Evolutionary conservation across 441 rosid species (phyloP).

Genomic region (Aquilaria agallochum): DNA sequence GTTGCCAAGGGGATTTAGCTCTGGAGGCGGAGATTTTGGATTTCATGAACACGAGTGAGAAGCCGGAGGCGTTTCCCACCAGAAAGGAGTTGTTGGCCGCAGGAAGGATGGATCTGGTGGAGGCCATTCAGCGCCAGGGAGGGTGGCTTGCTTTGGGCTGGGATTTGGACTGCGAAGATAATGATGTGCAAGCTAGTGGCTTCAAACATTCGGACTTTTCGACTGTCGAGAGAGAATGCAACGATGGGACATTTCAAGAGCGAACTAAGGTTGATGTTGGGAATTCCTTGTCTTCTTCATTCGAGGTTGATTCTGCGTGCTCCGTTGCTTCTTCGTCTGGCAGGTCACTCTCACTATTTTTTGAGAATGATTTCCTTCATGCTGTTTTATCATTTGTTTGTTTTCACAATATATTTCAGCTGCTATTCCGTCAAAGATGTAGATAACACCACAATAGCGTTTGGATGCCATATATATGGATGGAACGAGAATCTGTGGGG

Average conservation of each 20-base stretch:
- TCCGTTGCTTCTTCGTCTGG: slow-evolving; percentile 42
- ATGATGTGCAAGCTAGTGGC: slow-evolving; percentile 13
- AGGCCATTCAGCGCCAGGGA: slow-evolving; percentile 52
- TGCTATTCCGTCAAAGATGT: no score
- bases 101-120: slow-evolving; percentile 76
- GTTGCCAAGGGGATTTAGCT: slow-evolving; percentile 37
- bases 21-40: slow-evolving; percentile 81
- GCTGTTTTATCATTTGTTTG: background rate
- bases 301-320: slow-evolving; percentile 20
- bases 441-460: no score
- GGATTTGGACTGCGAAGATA: slow-evolving; percentile 52
- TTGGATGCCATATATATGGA: no score
- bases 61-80: slow-evolving; percentile 60
- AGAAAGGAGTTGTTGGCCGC: slow-evolving; percentile 56
- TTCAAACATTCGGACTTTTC: slow-evolving; percentile 10
- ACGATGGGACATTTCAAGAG: slow-evolving; percentile 13
- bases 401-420: no score
- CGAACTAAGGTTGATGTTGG: slow-evolving; percentile 12
- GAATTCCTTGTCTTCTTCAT: slow-evolving; percentile 23
- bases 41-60: slow-evolving; percentile 64
- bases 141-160: slow-evolving; percentile 94
- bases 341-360: slow-evolving; percentile 62
- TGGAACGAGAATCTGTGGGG: no score
- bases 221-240: slow-evolving; percentile 18
- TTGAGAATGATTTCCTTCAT: slow-evolving; percentile 1